phyloP scores from a whole-genome alignment of 371 early-diverging fungal species.

The Mucor circinelloides region DNA sequence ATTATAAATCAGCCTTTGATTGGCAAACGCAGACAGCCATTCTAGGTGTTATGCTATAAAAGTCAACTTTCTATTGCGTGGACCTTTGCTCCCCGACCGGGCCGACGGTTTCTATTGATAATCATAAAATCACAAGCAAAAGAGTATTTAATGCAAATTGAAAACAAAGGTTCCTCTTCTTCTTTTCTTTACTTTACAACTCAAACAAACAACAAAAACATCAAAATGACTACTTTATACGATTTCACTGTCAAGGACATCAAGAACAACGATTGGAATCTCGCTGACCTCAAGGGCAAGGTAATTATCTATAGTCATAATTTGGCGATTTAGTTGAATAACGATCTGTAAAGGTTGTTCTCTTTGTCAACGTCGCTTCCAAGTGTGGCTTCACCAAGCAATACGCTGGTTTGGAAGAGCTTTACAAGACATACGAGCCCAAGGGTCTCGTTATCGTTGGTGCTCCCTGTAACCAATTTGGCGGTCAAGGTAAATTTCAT shows the following conservation, averaged over 20 bases:
- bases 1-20: not conserved
- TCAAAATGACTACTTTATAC: slow-evolving; percentile 29
- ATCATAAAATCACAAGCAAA: not conserved
- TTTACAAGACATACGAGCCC: slow-evolving; percentile 78
- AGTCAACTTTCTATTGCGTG: slow-evolving; percentile 14
- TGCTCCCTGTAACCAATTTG: slow-evolving; percentile 90
- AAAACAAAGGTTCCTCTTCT: not conserved
- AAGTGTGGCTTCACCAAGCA: slow-evolving; percentile 94
- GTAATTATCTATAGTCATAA: slow-evolving; percentile 7
- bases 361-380: slow-evolving; percentile 93
- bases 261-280: slow-evolving; percentile 28
- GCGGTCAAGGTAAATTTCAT: slow-evolving; percentile 54
- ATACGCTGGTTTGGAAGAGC: slow-evolving; percentile 77
- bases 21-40: not conserved
- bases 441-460: slow-evolving; percentile 70
- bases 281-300: slow-evolving; percentile 34
- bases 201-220: not conserved
- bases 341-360: slow-evolving; percentile 57
- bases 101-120: not conserved
- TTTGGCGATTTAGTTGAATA: not conserved
- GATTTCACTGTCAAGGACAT: slow-evolving; percentile 38
- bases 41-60: slow-evolving; percentile 2
- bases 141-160: slow-evolving; percentile 7
- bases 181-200: not conserved
- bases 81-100: not conserved